Base-by-base conservation (phyloP, 2,329 filamentous ascomycete species). In the Fusarium sulawesiense region DNA sequence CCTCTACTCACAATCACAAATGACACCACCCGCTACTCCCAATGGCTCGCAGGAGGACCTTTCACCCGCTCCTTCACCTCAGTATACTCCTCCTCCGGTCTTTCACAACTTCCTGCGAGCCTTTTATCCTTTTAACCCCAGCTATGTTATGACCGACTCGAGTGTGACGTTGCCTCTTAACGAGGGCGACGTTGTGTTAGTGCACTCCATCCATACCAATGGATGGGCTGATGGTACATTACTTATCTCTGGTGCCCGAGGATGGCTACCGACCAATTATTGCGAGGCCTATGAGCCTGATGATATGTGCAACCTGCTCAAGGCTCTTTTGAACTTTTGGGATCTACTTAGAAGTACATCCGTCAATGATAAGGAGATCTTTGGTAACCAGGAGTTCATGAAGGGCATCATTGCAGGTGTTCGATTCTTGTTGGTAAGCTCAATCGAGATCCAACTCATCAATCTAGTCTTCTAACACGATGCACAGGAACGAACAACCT, bases 251-350 rank as follows among this genome's bases (percentile, higher is more conserved):
- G 95, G 95, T 27, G 92, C 92, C 53, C 88, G 96, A 73, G 96
- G 96, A 68, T 99, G 96, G 96, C 84, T 99, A 64, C 96, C 96
- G 4, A 99, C 96, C 11, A 99, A 99, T 80, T 99, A 98, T 79
- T 99, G 96, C 83, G 94, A 98, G 78, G 88, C 93, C 12, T 99
- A 98, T 78, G 93, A 98, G 72, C 93, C 95, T 47, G 89, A 93
- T 23, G 90, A 94, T 69, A 94, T 98, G 86, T 89, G 90, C 57
- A 94, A 89, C 68, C 85, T 99, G 23, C 84, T 99, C 37, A 94
- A 93, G 74, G 93, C 94, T 1, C 84, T 98, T 65, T 89, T 96
- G 16, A 93, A 96, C 77, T 94, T 98, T 66, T 98, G 94, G 94
- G 94, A 98, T 78, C 83, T 97, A 55, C 87, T 97, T 73, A 87